Evolutionary conservation across 768 basidiomycete genomes (phyloP).

Genomic region (Boletus sensibilis): DNA sequence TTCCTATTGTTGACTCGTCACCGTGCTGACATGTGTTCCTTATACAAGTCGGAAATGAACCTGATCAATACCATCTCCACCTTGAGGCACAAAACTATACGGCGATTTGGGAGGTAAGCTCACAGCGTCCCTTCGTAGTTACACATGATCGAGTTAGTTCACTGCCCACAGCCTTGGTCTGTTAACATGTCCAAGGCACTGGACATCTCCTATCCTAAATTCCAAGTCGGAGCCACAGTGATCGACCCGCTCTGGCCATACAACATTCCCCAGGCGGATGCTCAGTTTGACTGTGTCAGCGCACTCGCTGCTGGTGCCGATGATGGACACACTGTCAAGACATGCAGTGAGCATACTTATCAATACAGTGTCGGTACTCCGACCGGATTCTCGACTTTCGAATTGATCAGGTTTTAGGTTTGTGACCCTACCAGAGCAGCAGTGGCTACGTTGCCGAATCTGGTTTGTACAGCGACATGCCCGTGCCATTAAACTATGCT

Average conservation of each 20-base stretch:
- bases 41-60: conserved; percentile 50
- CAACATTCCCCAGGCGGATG: conserved; percentile 37
- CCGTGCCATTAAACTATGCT: neutral
- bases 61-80: conserved; percentile 44
- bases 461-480: conserved; percentile 31
- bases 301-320: conserved; percentile 48
- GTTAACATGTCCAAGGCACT: conserved; percentile 46
- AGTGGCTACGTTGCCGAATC: conserved; percentile 49
- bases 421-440: conserved; percentile 33
- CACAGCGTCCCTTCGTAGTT: neutral
- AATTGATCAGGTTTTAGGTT: conserved; percentile 26
- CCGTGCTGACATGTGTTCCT: neutral
- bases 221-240: conserved; percentile 50
- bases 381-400: conserved; percentile 35
- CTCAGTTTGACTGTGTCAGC: conserved; percentile 46
- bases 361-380: conserved; percentile 46
- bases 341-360: conserved; percentile 55
- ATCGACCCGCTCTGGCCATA: conserved; percentile 55
- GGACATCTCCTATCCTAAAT: conserved; percentile 38
- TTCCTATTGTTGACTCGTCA: neutral
- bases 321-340: conserved; percentile 39
- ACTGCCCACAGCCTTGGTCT: conserved; percentile 42
- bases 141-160: neutral
- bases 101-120: conserved; percentile 42
- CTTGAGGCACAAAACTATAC: conserved; percentile 47